A percentile compares a stretch with the other conserved stretches of the same genome.
These are phyloP conservation scores for Lactifluus subvellereus DNA, from an alignment of 768 basidiomycete species.

Conservation along the genomic window DNA sequence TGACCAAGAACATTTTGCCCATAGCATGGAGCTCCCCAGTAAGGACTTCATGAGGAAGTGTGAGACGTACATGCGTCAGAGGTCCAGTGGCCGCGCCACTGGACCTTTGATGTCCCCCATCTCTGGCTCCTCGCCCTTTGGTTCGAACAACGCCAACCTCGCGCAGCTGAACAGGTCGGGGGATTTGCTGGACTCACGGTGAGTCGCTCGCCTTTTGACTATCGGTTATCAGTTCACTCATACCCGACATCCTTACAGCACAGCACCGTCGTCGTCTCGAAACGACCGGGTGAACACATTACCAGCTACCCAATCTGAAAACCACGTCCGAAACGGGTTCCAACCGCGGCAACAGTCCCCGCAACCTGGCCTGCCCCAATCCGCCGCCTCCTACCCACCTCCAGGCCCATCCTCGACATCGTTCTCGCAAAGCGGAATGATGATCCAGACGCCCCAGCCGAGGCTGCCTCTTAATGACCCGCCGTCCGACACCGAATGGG, in stretches of 20 bases:
- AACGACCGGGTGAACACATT: slow-evolving; percentile 7
- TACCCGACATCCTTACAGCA: background rate
- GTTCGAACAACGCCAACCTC: slow-evolving; percentile 31
- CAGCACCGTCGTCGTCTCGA: slow-evolving; percentile 2
- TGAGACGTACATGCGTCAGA: slow-evolving; percentile 80
- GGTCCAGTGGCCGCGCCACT: slow-evolving; percentile 52
- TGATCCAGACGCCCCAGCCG: slow-evolving; percentile 39
- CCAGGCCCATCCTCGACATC: slow-evolving; percentile 35
- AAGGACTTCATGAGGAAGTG: slow-evolving; percentile 97
- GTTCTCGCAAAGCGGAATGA: slow-evolving; percentile 39
- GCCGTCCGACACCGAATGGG: slow-evolving; percentile 21
- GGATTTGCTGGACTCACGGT: slow-evolving; percentile 22
- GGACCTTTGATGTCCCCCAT: slow-evolving; percentile 33
- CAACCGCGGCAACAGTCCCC: slow-evolving; percentile 23
- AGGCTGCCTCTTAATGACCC: slow-evolving; percentile 26
- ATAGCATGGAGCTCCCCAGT: slow-evolving; percentile 80
- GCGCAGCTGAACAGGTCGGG: slow-evolving; percentile 20
- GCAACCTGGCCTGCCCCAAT: slow-evolving; percentile 12
- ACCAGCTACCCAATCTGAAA: slow-evolving; percentile 20
- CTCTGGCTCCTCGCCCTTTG: slow-evolving; percentile 34
- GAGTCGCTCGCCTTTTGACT: background rate
- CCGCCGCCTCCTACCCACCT: slow-evolving; percentile 13
- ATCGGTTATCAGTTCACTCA: background rate
- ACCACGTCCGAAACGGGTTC: slow-evolving; percentile 20
- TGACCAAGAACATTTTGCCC: slow-evolving; percentile 89